Percentiles rank a stretch among this genome's conserved stretches.
Evolutionary conservation across 2,329 filamentous ascomycete species (phyloP).

Genomic region (Colletotrichum salicis): DNA sequence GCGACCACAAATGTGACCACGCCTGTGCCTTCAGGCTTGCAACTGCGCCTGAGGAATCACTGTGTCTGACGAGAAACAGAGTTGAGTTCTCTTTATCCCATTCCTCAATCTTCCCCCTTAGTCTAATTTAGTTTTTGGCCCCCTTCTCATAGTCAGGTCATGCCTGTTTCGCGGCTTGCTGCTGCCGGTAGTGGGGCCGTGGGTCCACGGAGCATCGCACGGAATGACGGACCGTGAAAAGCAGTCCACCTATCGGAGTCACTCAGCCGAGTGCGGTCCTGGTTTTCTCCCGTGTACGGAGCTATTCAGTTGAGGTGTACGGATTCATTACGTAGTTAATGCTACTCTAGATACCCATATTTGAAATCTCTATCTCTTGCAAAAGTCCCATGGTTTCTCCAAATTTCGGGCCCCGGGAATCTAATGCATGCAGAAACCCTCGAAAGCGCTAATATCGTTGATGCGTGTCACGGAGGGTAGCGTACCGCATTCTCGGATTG

Average conservation of each 20-base stretch:
- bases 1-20: background rate
- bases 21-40: background rate
- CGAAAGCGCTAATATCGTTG: background rate
- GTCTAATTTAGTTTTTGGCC: slow-evolving; percentile 10
- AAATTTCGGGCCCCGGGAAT: background rate
- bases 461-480: background rate
- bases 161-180: slow-evolving; percentile 9
- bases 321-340: background rate
- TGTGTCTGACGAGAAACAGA: background rate
- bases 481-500: slow-evolving; percentile 4
- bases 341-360: background rate
- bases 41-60: too few relatives aligned
- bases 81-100: background rate
- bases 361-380: background rate
- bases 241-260: slow-evolving; percentile 5
- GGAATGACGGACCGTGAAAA: slow-evolving; percentile 3
- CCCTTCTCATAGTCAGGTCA: slow-evolving; percentile 1
- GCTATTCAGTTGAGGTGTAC: background rate
- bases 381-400: background rate
- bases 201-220: slow-evolving; percentile 10
- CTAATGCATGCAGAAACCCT: background rate
- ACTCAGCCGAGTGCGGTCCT: background rate
- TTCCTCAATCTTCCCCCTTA: background rate
- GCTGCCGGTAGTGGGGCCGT: background rate
- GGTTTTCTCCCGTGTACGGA: background rate